Evolutionary conservation across 1,284 basidiomycete species (phyloP), one percentile per base, ranked within the genome.

Genomic region (Agaricales sp.): DNA sequence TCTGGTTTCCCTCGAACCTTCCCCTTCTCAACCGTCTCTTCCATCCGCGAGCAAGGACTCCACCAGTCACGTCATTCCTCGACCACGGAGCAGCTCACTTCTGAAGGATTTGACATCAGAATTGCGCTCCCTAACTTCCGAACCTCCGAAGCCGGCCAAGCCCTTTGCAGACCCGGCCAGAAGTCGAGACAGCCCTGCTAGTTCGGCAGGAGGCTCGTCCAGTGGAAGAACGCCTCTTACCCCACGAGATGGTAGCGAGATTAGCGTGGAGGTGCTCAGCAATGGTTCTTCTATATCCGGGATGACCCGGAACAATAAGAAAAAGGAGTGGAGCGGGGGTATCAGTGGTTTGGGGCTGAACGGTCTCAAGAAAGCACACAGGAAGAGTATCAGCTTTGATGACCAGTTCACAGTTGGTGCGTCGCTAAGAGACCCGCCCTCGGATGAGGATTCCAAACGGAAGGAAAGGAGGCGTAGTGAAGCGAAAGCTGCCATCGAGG

Each of bases 401-500:
- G 14, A 26, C 20, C 8, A 26, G 21, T 24, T 22, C 13, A 24
- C 19, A 11, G 18, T 18, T 8, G 39, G 39, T 30, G 24, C 14
- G 43, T 16, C 14, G 23, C 35, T 2, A 43, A 26, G 30, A 48
- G 54, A 13, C 55, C 54, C 24, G 51, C 47, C 3, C 44, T 47
- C 18, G 51, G 69, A 69, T 43, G 63, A 62, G 53, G 47, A 64
- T 52, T 60, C 55, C 47, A 63, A 64, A 50, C 71, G 80, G 59
- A 75, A 68, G 53, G 82, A 87, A 58, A 69, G 87, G 56, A 72
- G 87, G 58, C 70, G 86, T 54, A 74, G 72, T 55, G 86, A 88
- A 59, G 84, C 87, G 19, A 82, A 77, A 62, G 82, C 83, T 58
- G 82, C 85, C 44, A 82, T 88, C 58, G 83, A 89, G 77, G 86